These are phyloP conservation scores for Citrullus mucosospermus DNA, from an alignment of 306 rosid species.

Conservation along the genomic window DNA sequence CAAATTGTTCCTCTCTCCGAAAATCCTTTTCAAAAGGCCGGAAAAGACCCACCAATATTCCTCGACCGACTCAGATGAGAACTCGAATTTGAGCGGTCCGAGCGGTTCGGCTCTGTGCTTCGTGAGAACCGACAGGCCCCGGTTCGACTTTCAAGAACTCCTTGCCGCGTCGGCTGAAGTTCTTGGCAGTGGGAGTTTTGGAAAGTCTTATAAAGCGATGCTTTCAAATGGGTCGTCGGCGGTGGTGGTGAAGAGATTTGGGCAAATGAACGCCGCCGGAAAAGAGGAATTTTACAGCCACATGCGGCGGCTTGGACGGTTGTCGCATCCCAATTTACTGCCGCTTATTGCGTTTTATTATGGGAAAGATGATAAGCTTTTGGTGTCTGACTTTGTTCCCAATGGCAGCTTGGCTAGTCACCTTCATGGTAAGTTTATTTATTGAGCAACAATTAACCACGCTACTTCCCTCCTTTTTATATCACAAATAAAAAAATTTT, in stretches of 20 bases:
- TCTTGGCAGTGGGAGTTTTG: slow-evolving; percentile 73
- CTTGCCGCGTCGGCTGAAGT: slow-evolving; percentile 74
- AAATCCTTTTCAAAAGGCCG: background rate
- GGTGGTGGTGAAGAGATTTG: slow-evolving; percentile 78
- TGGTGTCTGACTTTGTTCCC: slow-evolving; percentile 33
- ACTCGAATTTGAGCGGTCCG: slow-evolving; percentile 17
- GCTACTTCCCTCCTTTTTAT: no score
- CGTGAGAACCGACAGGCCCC: slow-evolving; percentile 22
- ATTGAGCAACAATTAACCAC: no score
- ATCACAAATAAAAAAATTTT: no score
- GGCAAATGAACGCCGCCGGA: slow-evolving; percentile 45
- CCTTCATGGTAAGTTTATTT: slow-evolving; percentile 33
- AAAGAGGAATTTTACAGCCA: slow-evolving; percentile 49
- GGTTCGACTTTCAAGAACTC: slow-evolving; percentile 52
- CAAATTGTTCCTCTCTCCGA: background rate
- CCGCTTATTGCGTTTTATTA: slow-evolving; percentile 49
- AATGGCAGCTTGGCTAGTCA: slow-evolving; percentile 66
- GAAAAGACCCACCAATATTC: slow-evolving; percentile 3
- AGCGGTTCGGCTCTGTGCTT: slow-evolving; percentile 26
- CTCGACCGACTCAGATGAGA: slow-evolving; percentile 6
- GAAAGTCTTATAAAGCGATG: slow-evolving; percentile 65
- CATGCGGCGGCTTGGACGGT: slow-evolving; percentile 51
- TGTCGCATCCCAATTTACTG: slow-evolving; percentile 46
- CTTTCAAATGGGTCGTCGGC: slow-evolving; percentile 37
- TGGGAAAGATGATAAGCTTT: slow-evolving; percentile 51